phyloP scores from a whole-genome alignment of 1,139 yeast species.

The Neolecta irregularis region DNA sequence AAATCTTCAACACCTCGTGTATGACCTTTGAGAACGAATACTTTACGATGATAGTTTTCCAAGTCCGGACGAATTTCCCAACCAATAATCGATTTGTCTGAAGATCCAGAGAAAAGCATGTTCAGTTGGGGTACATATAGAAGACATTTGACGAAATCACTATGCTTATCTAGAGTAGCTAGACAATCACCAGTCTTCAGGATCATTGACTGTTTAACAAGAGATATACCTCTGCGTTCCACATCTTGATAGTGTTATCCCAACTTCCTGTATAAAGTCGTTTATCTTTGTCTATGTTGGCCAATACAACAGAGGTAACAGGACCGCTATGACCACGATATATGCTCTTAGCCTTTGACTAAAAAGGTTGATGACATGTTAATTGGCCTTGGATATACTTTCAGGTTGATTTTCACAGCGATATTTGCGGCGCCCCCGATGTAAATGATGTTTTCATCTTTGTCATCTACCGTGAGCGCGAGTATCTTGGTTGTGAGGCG shows the following conservation, averaged over 20 bases:
- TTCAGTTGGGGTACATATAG: slow-evolving; percentile 6
- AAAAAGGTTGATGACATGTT: too few species aligned
- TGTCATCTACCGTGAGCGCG: too few species aligned
- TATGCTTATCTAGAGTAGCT: slow-evolving; percentile 5
- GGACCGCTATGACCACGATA: slow-evolving; percentile 11
- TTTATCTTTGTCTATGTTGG: slow-evolving; percentile 4
- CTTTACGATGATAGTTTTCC: slow-evolving; percentile 2
- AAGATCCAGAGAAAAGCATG: slow-evolving; percentile 8
- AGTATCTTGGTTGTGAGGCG: too few species aligned
- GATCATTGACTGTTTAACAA: neutral
- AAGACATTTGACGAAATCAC: slow-evolving; percentile 9
- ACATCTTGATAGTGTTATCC: slow-evolving; percentile 11
- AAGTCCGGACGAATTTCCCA: slow-evolving; percentile 8
- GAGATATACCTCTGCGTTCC: neutral
- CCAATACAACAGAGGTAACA: slow-evolving; percentile 7
- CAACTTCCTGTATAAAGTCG: slow-evolving; percentile 7
- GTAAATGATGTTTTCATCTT: too few species aligned
- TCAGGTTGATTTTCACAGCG: too few species aligned
- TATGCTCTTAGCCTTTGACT: too few species aligned
- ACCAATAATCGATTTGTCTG: slow-evolving; percentile 7
- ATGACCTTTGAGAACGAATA: slow-evolving; percentile 8
- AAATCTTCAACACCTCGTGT: slow-evolving; percentile 11
- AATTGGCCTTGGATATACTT: too few species aligned
- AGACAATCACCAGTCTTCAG: slow-evolving; percentile 3
- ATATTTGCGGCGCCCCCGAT: too few species aligned